Evolutionary conservation across 2,329 filamentous ascomycete species (phyloP), one percentile per base, ranked within the genome.

Genomic region (Ambrosiella beaveri): DNA sequence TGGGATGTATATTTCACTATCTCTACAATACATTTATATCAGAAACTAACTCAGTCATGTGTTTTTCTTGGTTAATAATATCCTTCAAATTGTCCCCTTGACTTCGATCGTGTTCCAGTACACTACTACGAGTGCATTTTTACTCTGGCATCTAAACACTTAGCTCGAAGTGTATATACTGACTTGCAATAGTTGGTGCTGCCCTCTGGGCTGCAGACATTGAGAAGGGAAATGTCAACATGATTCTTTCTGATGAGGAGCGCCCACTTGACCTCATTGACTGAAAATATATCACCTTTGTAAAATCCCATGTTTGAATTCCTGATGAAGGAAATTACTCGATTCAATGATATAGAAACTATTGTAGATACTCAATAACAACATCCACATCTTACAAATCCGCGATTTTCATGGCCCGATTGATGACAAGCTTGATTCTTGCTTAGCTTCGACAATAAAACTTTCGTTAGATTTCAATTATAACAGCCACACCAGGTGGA

Each of bases 141-240:
- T 17, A 19, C 15, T 54, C 3, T n/a, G 35, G 44, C 37, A 41
- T 7, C n/a, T 7, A 7, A n/a, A 6, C 41, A 36, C 27, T 41
- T 41, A 41, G 40, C 40, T 41, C 8, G 11, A 41, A n/a, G 15
- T n/a, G 19, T 19, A n/a, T 38, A 35, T 49, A 64, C 63, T 9
- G 35, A 27, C 9, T 5, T 39, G 51, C 15, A 41, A 7, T 53
- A 82, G 88, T 95, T 60, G 91, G 89, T 7, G 91, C 90, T 57
- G 91, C 91, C 7, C 73, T 97, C n/a, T 96, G 89, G 89, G 90
- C 91, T 45, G 86, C 88, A 15, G 89, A 94, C 68, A 79, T 94
- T 60, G 88, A 94, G 68, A 68, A 70, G 36, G 74, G 75, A 64
- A 71, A 73, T 58, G 73, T 69, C 8, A 68, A 69, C 45, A 78